A percentile compares a stretch with the other conserved stretches of the same genome.
Conservation (phyloP, 495 filamentous ascomycete genomes). For the Rusavskia elegans region DNA sequence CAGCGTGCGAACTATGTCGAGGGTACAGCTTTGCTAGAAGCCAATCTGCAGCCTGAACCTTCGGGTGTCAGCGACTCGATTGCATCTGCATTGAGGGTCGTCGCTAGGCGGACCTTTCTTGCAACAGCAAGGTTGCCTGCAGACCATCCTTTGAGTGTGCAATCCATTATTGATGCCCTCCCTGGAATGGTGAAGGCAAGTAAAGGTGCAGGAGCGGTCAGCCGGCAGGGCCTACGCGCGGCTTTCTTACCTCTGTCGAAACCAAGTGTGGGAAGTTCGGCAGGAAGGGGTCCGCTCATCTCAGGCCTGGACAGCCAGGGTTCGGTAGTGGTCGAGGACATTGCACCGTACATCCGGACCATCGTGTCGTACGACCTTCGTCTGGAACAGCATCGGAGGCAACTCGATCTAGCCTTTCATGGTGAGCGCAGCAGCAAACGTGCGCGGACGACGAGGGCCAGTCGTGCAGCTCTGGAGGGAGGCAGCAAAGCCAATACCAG, state of each 20-base stretch:
- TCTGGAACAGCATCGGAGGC: slow-evolving; percentile 42
- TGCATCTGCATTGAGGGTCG: slow-evolving; percentile 20
- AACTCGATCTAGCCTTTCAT: slow-evolving; percentile 36
- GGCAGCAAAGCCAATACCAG: slow-evolving; percentile 54
- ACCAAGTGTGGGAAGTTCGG: slow-evolving; percentile 24
- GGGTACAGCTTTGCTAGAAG: slow-evolving; percentile 44
- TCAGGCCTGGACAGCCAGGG: slow-evolving; percentile 60
- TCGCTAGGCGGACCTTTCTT: neutral
- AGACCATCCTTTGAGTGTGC: neutral
- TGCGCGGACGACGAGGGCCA: slow-evolving; percentile 60
- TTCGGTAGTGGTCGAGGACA: slow-evolving; percentile 47
- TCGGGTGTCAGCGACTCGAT: slow-evolving; percentile 21
- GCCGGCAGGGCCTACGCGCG: slow-evolving; percentile 27
- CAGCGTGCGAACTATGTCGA: slow-evolving; percentile 47
- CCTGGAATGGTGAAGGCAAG: neutral
- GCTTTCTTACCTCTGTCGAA: slow-evolving; percentile 41
- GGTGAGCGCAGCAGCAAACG: slow-evolving; percentile 40
- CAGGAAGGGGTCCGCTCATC: slow-evolving; percentile 20
- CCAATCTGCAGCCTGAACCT: slow-evolving; percentile 25
- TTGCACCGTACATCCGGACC: slow-evolving; percentile 68
- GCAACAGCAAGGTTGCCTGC: neutral
- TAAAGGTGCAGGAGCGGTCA: slow-evolving; percentile 6
- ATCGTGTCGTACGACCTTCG: slow-evolving; percentile 63
- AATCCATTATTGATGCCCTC: neutral
- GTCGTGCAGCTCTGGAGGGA: slow-evolving; percentile 71